Base-by-base conservation (phyloP, 1,139 yeast genomes). In the Geotrichum cucujoidarum region DNA sequence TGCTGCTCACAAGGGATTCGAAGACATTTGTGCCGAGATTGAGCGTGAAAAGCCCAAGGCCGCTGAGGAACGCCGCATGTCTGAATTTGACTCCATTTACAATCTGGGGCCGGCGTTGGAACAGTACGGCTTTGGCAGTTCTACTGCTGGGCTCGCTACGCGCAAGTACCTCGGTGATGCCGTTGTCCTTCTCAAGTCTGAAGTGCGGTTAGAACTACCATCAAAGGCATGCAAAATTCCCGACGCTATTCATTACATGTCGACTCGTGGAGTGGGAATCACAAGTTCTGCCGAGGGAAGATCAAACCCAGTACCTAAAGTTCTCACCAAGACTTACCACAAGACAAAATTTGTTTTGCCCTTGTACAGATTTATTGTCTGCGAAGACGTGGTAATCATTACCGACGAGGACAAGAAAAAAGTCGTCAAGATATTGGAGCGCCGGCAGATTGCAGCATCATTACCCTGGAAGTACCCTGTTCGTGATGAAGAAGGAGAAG, bases 361-460 rank as follows among this genome's bases (percentile, higher is more conserved):
- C 11, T 38, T 47, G 11, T 42, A 37, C 33, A 45, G 53, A 1
- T 17, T 50, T 5, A 50, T 50, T 17, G 43, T 50, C 5, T 50
- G 47, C 22, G 43, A 37, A 11, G 53, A 50, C 31, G 32, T 50
- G 8, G 44, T 50, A 5, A 39, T 47, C 30, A 13, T 50, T 17
- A 43, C 46, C 5, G 49, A 50, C 35, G 53, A 50, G 18, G 50
- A 50, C 22, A 47, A 40, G 42, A 47, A 47, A 31, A 40, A 37
- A 27, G 46, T 50, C 6, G 24, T 43, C 18, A 40, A 43, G 17
- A 43, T 50, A 6, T 16, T 49, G 1, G 40, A 47, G 10, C 34
- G 49, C 29, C 25, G 33, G 11, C 43, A 47, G n/a, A 27, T 49
- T 10, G 29, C 41, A 10, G 52, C 43, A 4, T 27, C 49, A 2